Base-by-base conservation (phyloP, 257 asterid species). In the Fraxinus quadrangulata region DNA sequence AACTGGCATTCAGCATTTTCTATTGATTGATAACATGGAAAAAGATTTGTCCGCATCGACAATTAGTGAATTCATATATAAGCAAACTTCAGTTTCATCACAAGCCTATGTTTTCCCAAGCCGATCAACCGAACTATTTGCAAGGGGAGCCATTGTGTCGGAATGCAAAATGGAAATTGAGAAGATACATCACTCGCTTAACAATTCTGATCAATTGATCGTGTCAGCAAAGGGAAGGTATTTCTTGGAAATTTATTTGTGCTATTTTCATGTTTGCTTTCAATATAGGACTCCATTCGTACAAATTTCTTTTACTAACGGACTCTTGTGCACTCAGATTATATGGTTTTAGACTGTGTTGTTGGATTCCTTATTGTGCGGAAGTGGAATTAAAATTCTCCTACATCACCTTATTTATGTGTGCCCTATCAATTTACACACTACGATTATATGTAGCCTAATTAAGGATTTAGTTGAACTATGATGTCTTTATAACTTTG, bases 161-260 rank as follows among this genome's bases (percentile, higher is more conserved):
- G 26, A 54, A 19, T 17, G 65, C 65, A 54, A 54, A 54, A 17
- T 17, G 12, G 65, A 54, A 54, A 54, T n/a, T 54, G 65, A 54
- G 65, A 17, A 54, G 24, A 54, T 54, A 19, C 1, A 7, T 54
- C 26, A n/a, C 26, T 17, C 7, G 2, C 23, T 54, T n/a, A 54
- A 54, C 65, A 54, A 54, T 54, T n/a, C 65, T 54, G 26, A 54
- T 19, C 65, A 54, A 54, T 54, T 54, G 23, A n/a, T 54, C 3
- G 65, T 54, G 65, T 54, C 65, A 0, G 65, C 65, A n/a, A 54
- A 54, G 65, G 65, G 65, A 19, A 54, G 65, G 65, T 54, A 54
- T 54, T 19, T n/a, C 26, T 54, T 54, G 4, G 65, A 47, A 54
- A 19, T 54, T 54, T n/a, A 19, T 54, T n/a, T 19, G 26, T 54